These are phyloP conservation scores for Stenocarpella maydis DNA, from an alignment of 2,329 filamentous ascomycete species.

Conservation along the genomic window DNA sequence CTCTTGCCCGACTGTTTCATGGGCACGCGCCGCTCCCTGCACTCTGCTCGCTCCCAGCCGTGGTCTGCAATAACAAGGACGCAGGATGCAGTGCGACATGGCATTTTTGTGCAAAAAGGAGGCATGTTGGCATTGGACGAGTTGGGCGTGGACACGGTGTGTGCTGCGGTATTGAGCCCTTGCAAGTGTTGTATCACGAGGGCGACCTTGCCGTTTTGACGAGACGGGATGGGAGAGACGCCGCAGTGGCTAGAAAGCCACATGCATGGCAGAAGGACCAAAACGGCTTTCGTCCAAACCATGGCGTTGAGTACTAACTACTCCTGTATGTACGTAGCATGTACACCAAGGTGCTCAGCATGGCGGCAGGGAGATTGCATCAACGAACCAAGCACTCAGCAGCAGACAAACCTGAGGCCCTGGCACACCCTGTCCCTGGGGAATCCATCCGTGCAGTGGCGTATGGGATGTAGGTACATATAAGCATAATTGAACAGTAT, in stretches of 20 bases:
- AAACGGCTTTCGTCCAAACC: slow-evolving; percentile 12
- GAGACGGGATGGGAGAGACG: too few relatives aligned
- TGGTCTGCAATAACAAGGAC: background rate
- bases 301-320: background rate
- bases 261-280: too few relatives aligned
- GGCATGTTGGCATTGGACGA: too few relatives aligned
- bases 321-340: too few relatives aligned
- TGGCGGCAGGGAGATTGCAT: background rate
- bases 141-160: too few relatives aligned
- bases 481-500: too few relatives aligned
- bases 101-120: background rate
- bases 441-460: slow-evolving; percentile 4
- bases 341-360: background rate
- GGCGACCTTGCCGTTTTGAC: too few relatives aligned
- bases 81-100: slow-evolving; percentile 8
- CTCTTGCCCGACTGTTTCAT: slow-evolving; percentile 17
- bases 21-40: slow-evolving; percentile 15
- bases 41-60: background rate
- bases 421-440: slow-evolving; percentile 20
- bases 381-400: slow-evolving; percentile 15
- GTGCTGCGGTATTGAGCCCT: too few relatives aligned
- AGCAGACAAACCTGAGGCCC: slow-evolving; percentile 15
- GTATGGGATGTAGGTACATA: background rate
- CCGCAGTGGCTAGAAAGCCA: too few relatives aligned
- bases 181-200: slow-evolving; percentile 5